Conservation (phyloP, 495 filamentous ascomycete species). For the Penicillium angulare region DNA sequence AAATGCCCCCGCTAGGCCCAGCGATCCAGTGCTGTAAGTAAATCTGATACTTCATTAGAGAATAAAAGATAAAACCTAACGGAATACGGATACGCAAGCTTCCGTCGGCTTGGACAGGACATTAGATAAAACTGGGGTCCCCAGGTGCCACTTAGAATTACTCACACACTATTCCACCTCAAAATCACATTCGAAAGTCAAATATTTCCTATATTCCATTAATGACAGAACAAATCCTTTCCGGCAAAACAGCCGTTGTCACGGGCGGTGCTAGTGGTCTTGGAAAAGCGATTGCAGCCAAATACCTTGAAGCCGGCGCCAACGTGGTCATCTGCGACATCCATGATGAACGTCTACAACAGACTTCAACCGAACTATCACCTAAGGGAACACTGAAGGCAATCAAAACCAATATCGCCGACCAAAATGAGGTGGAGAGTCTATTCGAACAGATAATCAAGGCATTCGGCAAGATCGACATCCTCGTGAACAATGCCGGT, state of each 20-base stretch:
- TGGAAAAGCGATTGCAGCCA: conserved; percentile 40
- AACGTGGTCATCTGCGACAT: conserved; percentile 47
- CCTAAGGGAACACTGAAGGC: conserved; percentile 34
- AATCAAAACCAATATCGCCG: conserved; percentile 43
- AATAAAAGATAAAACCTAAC: too few species aligned
- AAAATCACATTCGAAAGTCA: neutral
- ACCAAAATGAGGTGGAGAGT: conserved; percentile 27
- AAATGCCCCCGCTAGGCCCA: too few species aligned
- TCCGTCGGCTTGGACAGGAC: conserved; percentile 10
- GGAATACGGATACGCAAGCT: conserved; percentile 9
- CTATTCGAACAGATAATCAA: conserved; percentile 34
- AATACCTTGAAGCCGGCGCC: conserved; percentile 37
- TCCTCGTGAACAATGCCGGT: conserved; percentile 45
- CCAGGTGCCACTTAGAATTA: too few species aligned
- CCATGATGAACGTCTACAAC: conserved; percentile 29
- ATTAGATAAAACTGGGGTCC: too few species aligned
- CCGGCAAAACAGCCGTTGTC: conserved; percentile 39
- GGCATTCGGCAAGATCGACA: conserved; percentile 34
- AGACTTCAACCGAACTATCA: conserved; percentile 39
- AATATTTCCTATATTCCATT: neutral
- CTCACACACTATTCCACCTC: neutral
- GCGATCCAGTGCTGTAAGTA: too few species aligned
- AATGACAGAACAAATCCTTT: conserved; percentile 26
- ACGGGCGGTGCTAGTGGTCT: conserved; percentile 45
- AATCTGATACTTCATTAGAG: too few species aligned